Evolutionary conservation across 176 grass and related monocot genomes (phyloP), one percentile per base, ranked within the genome.

Genomic region (Ananas comosus): DNA sequence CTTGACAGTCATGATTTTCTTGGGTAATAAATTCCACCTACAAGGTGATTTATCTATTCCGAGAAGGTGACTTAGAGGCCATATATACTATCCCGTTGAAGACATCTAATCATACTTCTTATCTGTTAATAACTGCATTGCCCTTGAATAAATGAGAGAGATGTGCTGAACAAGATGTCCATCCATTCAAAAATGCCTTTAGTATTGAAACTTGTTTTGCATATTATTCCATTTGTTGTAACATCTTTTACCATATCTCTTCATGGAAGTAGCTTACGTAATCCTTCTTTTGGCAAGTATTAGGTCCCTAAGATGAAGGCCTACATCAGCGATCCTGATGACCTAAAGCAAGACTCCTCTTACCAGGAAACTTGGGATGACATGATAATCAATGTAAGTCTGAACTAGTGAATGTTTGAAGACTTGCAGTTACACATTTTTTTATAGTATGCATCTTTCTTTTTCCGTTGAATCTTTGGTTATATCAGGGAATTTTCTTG

Each of bases 221-320:
- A 63, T 47, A 3, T 64, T 21, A 3, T 57, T 53, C 8, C 10
- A 67, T 50, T 7, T 42, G 33, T 4, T 42, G 4, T 42, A 28
- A 54, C 18, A 72, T 7, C 13, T n/a, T 11, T 49, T 65, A 23
- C 13, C 23, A 14, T 64, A 64, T 50, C 2, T 33, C 2, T 59
- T 71, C 76, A 66, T 83, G 59, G 19, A 75, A 80, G 29, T 77
- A 65, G 68, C 76, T 91, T 88, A 96, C 51, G 73, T 79, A 72
- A 53, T 87, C 53, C 73, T 82, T 85, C 77, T 86, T 92, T 89
- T 81, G 86, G 86, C 83, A 96, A 96, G 93, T 96, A 87, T 83
- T 96, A 96, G 93, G 93, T 96, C 80, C 93, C 93, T 78, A 96
- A 96, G 88, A 92, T 96, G 93, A 96, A 96, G 83, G 84, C 93